Conservation (phyloP, 345 rosid genomes). For the Populus ilicifolia region DNA sequence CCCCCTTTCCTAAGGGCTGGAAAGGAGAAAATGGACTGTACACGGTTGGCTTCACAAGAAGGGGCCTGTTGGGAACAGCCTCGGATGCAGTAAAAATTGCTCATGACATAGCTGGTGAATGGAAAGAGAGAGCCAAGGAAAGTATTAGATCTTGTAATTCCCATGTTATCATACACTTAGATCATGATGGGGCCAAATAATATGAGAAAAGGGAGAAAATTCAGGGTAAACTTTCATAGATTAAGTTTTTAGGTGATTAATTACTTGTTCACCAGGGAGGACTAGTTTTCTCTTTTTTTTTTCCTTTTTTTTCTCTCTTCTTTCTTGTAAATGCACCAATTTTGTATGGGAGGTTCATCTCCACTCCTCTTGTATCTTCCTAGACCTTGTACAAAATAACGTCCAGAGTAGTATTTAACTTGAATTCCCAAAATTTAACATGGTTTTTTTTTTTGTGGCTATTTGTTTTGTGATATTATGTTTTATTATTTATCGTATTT, state of each 20-base stretch:
- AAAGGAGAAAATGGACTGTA: conserved; percentile 71
- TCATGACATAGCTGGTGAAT: conserved; percentile 50
- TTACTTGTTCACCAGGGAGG: not conserved
- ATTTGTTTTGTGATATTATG: not conserved
- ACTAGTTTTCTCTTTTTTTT: not conserved
- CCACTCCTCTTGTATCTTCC: conserved; percentile 16
- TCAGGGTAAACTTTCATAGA: conserved; percentile 4
- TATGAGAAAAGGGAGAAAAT: not conserved
- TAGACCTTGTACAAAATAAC: conserved; percentile 23
- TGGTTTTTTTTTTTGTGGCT: not conserved
- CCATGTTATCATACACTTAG: conserved; percentile 38
- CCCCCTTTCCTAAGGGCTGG: conserved; percentile 81
- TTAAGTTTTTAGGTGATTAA: not conserved
- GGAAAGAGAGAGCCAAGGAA: conserved; percentile 36
- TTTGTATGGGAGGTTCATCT: conserved; percentile 32
- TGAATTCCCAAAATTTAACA: not conserved
- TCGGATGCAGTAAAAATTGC: conserved; percentile 73
- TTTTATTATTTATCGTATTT: no score
- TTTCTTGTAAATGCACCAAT: conserved; percentile 50
- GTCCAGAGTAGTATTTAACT: conserved; percentile 13
- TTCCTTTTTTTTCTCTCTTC: not conserved
- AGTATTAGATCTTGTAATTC: conserved; percentile 30
- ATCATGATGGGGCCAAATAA: not conserved
- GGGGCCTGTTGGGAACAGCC: conserved; percentile 76
- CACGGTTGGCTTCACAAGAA: conserved; percentile 80